Evolutionary conservation across 192 early-diverging fungal species (phyloP).

Genomic region (Geranomyces variabilis): DNA sequence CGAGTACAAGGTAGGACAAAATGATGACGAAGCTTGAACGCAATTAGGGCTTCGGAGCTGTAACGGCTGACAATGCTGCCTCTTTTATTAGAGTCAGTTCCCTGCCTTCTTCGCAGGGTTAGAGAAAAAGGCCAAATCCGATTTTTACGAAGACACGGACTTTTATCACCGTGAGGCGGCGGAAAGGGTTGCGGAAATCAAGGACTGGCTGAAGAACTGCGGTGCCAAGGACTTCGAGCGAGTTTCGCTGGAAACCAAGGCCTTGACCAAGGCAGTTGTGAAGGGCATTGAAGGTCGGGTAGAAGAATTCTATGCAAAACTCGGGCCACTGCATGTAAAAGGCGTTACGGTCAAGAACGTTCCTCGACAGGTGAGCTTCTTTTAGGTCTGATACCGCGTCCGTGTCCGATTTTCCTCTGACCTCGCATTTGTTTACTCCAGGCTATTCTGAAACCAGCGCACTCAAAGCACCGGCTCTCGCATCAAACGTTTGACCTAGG

Average conservation of each 20-base stretch:
- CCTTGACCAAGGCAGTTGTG: constrained; percentile 66
- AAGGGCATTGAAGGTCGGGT: constrained; percentile 61
- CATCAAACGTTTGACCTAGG: constrained; percentile 83
- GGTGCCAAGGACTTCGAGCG: constrained; percentile 67
- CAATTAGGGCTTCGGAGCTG: background rate
- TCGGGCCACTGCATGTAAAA: constrained; percentile 35
- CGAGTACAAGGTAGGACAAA: constrained; percentile 64
- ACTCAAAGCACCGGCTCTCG: constrained; percentile 70
- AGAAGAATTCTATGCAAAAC: constrained; percentile 44
- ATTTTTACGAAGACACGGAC: constrained; percentile 66
- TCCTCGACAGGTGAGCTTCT: constrained; percentile 37
- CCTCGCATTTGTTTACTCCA: constrained; percentile 35
- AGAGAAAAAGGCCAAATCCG: constrained; percentile 39
- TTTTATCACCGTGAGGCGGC: constrained; percentile 52
- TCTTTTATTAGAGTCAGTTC: constrained; percentile 41
- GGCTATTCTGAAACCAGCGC: constrained; percentile 78
- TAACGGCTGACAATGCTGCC: background rate
- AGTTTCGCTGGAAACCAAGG: constrained; percentile 64
- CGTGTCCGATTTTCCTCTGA: background rate
- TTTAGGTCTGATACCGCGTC: background rate
- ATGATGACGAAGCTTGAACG: constrained; percentile 13
- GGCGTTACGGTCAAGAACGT: constrained; percentile 45
- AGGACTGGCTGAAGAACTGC: constrained; percentile 66
- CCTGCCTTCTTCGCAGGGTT: constrained; percentile 61
- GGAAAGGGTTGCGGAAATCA: constrained; percentile 57